Base-by-base conservation (phyloP, 306 rosid genomes). In the Vigna trinervia region DNA sequence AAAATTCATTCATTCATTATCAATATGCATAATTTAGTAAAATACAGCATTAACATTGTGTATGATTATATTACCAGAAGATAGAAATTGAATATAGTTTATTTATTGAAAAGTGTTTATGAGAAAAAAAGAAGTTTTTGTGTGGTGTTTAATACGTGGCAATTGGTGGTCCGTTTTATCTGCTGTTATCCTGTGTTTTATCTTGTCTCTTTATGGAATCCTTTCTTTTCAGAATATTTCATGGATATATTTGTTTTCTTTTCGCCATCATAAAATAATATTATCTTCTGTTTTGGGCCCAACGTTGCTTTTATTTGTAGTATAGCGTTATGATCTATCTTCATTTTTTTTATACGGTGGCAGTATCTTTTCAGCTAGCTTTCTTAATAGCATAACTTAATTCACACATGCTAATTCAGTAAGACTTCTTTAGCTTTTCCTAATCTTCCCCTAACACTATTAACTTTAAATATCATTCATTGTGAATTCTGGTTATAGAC, bases 101-200 rank as follows among this genome's bases (percentile, higher is more conserved):
- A n/a, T 8, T 8, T 4, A 30, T 30, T 3, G 34, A 36, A 38
- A 4, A 36, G 43, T 63, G 23, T 11, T 4, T 38, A 4, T 0
- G 12, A 12, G 20, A 2, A 14, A 41, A 20, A 26, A 30, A 26
- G 46, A 30, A 30, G 34, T 30, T 47, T 66, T 22, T 48, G 26
- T 69, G 20, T 28, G 74, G n/a, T 47, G 58, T 69, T 69, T 47
- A 28, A 14, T 28, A 69, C 59, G 74, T 48, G 75, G 60, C 75
- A 69, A 50, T 47, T 41, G 28, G 34, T 66, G 71, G 36, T 20
- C 71, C 53, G n/a, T 39, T 65, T 66, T 43, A 43, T 66, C 23
- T 66, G 32, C 51, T 64, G 32, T 28, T 64, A 64, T 64, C 51
- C 53, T 20, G 19, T 66, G 71, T 66, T 66, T 66, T 20, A 66